phyloP scores from a whole-genome alignment of 1,139 yeast species.

The Hyphopichia pseudoburtonii region DNA sequence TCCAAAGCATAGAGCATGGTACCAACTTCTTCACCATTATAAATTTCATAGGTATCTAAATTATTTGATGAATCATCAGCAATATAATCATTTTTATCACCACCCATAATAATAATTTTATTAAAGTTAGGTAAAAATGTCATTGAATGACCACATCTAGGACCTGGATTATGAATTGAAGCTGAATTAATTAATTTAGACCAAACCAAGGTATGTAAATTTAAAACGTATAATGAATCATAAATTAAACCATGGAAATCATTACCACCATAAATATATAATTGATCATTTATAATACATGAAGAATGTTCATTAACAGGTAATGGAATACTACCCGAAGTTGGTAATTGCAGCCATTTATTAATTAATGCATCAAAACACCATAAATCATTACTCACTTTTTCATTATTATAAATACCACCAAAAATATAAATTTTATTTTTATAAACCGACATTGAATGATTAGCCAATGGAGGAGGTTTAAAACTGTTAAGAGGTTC shows the following conservation, averaged over 20 bases:
- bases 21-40: slow-evolving; percentile 48
- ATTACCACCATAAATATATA: slow-evolving; percentile 92
- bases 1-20: slow-evolving; percentile 70
- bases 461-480: slow-evolving; percentile 94
- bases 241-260: slow-evolving; percentile 72
- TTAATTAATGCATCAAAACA: slow-evolving; percentile 69
- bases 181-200: slow-evolving; percentile 53
- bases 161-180: slow-evolving; percentile 59
- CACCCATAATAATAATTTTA: slow-evolving; percentile 86
- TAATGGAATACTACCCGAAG: slow-evolving; percentile 67
- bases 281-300: slow-evolving; percentile 71
- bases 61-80: slow-evolving; percentile 36
- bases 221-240: slow-evolving; percentile 71
- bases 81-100: slow-evolving; percentile 70
- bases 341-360: slow-evolving; percentile 60
- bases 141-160: slow-evolving; percentile 93
- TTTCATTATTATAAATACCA: slow-evolving; percentile 85
- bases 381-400: slow-evolving; percentile 78
- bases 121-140: slow-evolving; percentile 66
- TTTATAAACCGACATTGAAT: slow-evolving; percentile 79
- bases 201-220: slow-evolving; percentile 73
- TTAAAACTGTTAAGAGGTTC: slow-evolving; percentile 53
- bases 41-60: slow-evolving; percentile 49
- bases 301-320: slow-evolving; percentile 94
- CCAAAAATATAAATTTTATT: slow-evolving; percentile 82